Conservation (phyloP, 108 stramenopile species). For the Ochromonas danica region DNA sequence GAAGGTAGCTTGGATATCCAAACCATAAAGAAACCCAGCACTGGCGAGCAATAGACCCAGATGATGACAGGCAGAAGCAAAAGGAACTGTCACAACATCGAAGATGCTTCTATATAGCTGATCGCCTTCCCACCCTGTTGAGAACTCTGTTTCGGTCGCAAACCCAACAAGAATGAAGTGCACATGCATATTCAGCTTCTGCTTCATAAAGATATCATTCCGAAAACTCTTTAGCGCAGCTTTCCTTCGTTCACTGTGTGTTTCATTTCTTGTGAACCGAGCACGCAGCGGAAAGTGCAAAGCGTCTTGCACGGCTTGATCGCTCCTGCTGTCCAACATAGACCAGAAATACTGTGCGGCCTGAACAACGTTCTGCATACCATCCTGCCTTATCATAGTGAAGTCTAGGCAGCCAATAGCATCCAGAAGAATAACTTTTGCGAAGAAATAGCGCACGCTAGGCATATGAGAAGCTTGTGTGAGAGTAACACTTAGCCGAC, state of each 20-base stretch:
- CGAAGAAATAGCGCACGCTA: background rate
- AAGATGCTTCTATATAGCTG: slow-evolving; percentile 12
- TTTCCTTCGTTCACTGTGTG: slow-evolving; percentile 12
- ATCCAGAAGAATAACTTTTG: slow-evolving; percentile 19
- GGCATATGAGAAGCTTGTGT: background rate
- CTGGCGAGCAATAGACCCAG: background rate
- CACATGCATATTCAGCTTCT: background rate
- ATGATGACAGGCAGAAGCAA: background rate
- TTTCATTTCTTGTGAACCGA: background rate
- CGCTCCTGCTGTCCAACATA: slow-evolving; percentile 8
- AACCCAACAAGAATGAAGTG: background rate
- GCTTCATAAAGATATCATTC: background rate
- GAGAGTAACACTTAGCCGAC: background rate
- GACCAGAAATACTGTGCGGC: slow-evolving; percentile 8
- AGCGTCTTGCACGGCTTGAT: background rate
- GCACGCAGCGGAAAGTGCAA: slow-evolving; percentile 12
- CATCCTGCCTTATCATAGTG: background rate
- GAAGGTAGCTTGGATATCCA: background rate
- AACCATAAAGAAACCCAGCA: background rate
- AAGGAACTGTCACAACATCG: background rate
- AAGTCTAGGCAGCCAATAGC: slow-evolving; percentile 30
- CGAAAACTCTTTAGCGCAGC: background rate
- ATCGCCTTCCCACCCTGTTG: background rate
- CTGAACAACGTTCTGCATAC: background rate
- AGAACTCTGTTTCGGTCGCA: background rate